Evolutionary conservation across 169 alveolate genomes (phyloP), one percentile per base, ranked within the genome.

Genomic region (Eimeria falciformis): DNA sequence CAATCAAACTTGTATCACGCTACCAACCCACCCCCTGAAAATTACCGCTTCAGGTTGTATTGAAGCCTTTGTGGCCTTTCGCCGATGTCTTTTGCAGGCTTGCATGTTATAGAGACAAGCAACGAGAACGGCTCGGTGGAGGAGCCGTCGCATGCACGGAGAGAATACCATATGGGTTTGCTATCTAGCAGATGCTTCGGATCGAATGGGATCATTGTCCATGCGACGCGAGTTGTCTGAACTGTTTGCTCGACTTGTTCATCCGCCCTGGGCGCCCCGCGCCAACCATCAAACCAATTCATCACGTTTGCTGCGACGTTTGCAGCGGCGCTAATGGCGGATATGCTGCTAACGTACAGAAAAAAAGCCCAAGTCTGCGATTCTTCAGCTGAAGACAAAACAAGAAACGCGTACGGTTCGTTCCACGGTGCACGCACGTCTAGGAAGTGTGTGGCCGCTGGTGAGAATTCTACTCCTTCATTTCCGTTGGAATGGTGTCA

Each of bases 131-230:
- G 27, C 23, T 92, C 96, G n/a, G 90, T 47, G 23, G 83, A 65
- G 40, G 69, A 65, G 47, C 95, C 94, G 23, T 92, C 77, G 25
- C 77, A 45, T 18, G 95, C 78, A 14, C 93, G 47, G 62, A 95
- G 95, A 14, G 77, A 43, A 33, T 94, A 66, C 98, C 98, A 97
- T 92, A 92, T 96, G n/a, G 98, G 98, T 33, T 94, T 96, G 46
- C 96, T 97, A 58, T 92, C 96, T 46, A 93, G 93, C 7, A 93
- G 92, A 33, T 84, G 62, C 18, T 94, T 69, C 65, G 92, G 88
- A 47, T 95, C 95, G 82, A 92, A 95, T n/a, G 98, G 95, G 25
- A 97, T 95, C 47, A 98, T 91, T 9, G 92, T 77, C 96, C 97
- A 96, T 14, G 98, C 97, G 43, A 95, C 29, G 21, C 97, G 95